Conservation (phyloP, 441 rosid genomes). For the Hypseocharis bilobata region DNA sequence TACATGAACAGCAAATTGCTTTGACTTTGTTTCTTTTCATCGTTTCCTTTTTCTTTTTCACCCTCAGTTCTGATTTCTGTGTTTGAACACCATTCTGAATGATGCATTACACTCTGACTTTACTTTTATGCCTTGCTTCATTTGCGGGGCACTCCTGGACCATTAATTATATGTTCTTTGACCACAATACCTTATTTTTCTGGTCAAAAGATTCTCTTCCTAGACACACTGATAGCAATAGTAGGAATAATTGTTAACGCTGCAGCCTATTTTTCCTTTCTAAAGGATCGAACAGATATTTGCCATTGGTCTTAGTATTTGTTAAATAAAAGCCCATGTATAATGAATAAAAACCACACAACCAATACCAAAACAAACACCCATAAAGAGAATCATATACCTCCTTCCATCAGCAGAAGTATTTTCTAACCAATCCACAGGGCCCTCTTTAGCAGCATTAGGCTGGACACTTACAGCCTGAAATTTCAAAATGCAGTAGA, state of each 20-base stretch:
- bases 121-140: no score
- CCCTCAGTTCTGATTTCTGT: no score
- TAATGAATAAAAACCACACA: neutral
- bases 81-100: no score
- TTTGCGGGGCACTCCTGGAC: no score
- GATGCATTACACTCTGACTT: no score
- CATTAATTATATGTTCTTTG: no score
- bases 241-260: neutral
- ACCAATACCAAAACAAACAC: conserved; percentile 10
- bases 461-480: conserved; percentile 42
- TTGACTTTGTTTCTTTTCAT: no score
- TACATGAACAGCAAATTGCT: no score
- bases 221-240: neutral
- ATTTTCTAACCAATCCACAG: conserved; percentile 73
- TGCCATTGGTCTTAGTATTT: neutral
- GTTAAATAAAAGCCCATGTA: neutral
- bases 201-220: no score
- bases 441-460: conserved; percentile 30
- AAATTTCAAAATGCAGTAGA: conserved; percentile 25
- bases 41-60: no score
- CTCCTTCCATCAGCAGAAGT: conserved; percentile 64
- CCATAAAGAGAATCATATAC: conserved; percentile 31
- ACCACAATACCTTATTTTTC: no score
- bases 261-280: neutral
- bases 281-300: neutral